Evolutionary conservation across 306 rosid species (phyloP).

Genomic region (Cucurbita pepo): DNA sequence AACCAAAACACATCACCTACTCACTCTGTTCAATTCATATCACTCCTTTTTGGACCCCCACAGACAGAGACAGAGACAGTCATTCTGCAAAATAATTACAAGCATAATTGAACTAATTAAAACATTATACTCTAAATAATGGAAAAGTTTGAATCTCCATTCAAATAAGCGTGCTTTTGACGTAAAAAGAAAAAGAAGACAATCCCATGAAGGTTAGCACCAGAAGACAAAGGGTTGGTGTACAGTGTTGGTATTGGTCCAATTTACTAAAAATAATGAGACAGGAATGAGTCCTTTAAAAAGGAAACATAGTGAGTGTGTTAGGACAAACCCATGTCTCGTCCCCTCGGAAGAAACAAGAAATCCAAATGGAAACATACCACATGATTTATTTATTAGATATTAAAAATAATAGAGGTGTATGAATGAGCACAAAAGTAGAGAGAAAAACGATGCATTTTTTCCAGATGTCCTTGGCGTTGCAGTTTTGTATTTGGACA

Average conservation of each 20-base stretch:
- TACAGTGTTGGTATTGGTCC: no score
- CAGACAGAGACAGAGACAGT: neutral
- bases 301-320: neutral
- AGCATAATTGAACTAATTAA: no score
- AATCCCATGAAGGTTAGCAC: no score
- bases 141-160: no score
- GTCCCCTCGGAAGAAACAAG: conserved; percentile 3
- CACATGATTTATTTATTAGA: neutral
- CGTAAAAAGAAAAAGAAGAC: no score
- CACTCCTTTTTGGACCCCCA: neutral
- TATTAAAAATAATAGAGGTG: neutral
- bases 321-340: neutral
- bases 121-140: no score
- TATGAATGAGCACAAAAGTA: neutral
- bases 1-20: neutral
- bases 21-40: neutral
- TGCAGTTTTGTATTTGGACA: conserved; percentile 4
- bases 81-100: neutral
- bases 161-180: no score
- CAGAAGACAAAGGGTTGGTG: no score
- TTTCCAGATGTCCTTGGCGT: conserved; percentile 3
- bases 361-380: neutral
- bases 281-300: neutral
- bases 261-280: neutral
- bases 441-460: neutral